These are phyloP conservation scores for Eimeria acervulina DNA, from an alignment of 169 alveolate genomes.

Conservation along the genomic window DNA sequence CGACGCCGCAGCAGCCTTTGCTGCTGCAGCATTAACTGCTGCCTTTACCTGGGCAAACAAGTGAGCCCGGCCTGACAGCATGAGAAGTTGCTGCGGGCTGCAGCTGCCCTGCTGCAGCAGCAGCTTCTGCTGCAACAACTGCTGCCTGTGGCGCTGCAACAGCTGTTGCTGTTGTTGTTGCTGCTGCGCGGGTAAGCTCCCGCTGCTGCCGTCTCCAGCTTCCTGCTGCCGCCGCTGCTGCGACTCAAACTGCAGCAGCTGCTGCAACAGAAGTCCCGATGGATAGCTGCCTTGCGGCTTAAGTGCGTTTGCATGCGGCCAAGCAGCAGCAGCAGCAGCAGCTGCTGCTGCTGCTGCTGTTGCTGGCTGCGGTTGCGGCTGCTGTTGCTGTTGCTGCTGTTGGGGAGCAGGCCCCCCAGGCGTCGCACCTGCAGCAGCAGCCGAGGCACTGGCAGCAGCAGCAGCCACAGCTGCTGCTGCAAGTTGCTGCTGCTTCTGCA, in stretches of 20 bases:
- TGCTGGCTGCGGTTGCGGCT: slow-evolving; percentile 6
- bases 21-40: slow-evolving; percentile 59
- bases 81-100: slow-evolving; percentile 66
- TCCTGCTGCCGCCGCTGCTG: slow-evolving; percentile 75
- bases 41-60: slow-evolving; percentile 40
- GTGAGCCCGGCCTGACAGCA: slow-evolving; percentile 41
- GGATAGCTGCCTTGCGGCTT: slow-evolving; percentile 25
- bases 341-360: slow-evolving; percentile 49
- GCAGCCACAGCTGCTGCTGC: slow-evolving; percentile 56
- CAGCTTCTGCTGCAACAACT: slow-evolving; percentile 18
- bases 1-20: slow-evolving; percentile 53
- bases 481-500: slow-evolving; percentile 45
- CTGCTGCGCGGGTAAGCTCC: neutral
- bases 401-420: neutral
- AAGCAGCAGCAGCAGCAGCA: slow-evolving; percentile 30
- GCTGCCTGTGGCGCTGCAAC: slow-evolving; percentile 59
- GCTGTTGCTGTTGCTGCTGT: slow-evolving; percentile 62
- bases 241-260: slow-evolving; percentile 44
- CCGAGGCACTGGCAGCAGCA: neutral
- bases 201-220: neutral
- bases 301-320: neutral
- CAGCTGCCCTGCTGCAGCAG: slow-evolving; percentile 69
- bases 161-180: slow-evolving; percentile 60
- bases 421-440: neutral
- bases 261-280: slow-evolving; percentile 51